Base-by-base conservation (phyloP, 805 yeast genomes). In the Yarrowia bubula region DNA sequence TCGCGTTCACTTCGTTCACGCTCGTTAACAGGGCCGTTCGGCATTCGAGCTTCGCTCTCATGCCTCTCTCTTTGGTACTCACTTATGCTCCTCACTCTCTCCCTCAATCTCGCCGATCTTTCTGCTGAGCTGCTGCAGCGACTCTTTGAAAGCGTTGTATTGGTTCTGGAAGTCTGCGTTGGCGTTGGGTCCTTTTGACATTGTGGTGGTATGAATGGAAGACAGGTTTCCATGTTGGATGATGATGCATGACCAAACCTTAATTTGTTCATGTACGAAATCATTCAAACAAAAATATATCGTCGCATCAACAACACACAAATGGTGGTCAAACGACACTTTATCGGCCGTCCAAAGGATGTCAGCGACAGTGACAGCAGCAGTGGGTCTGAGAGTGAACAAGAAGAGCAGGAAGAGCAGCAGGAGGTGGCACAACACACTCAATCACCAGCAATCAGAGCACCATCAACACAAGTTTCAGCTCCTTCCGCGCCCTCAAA, bases 51-150 rank as follows among this genome's bases (percentile, higher is more conserved):
- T 37, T 17, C 44, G 17, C 44, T n/a, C 44, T 6, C 14, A 4
- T 11, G 3, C 14, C 31, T 4, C 32, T 8, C 33, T 8, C 35
- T 15, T 7, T 14, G n/a, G 4, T 44, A 58, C 64, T 58, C 51
- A 76, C 41, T 78, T 78, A 69, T 79, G 81, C 70, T 79, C 81
- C 47, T 76, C 80, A 35, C 73, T 66, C 51, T 79, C 81, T 50
- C 73, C 63, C 61, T 79, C 79, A n/a, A 79, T 70, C 69, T 79
- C 80, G 58, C 71, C 71, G 51, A 79, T 74, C 67, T 79, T 79
- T 61, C 70, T 69, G 37, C 75, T 68, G 37, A 79, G 68, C 64
- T 72, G 75, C 66, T 74, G 74, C 64, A 79, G 66, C 41, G 70
- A 69, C 35, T 70, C 65, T 66, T 79, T 79, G 73, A 69, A 79